These are phyloP conservation scores for Ilyonectria robusta DNA, from an alignment of 2,329 filamentous ascomycete genomes.

Conservation along the genomic window DNA sequence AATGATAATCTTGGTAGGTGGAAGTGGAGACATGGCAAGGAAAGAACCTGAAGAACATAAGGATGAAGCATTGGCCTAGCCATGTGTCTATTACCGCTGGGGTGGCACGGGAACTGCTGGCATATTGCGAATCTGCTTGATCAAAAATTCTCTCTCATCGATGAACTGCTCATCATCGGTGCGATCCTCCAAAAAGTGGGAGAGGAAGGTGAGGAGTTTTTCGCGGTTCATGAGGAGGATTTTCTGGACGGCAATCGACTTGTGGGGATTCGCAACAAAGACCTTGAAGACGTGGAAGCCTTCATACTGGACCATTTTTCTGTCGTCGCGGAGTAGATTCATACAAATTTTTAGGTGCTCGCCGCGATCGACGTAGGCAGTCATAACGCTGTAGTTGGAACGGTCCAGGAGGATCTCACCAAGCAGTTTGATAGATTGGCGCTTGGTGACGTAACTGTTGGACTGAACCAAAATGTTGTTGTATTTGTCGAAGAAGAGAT, in stretches of 20 bases:
- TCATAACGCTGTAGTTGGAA: slow-evolving; percentile 99
- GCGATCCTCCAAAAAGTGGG: slow-evolving; percentile 92
- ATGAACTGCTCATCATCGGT: slow-evolving; percentile 99
- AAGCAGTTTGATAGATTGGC: slow-evolving; percentile 96
- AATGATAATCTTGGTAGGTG: slow-evolving; percentile 1
- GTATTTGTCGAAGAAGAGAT: slow-evolving; percentile 92
- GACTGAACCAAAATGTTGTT: slow-evolving; percentile 91
- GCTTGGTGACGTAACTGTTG: slow-evolving; percentile 96
- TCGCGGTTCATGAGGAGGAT: slow-evolving; percentile 97
- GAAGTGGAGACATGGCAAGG: slow-evolving; percentile 2
- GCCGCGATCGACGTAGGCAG: slow-evolving; percentile 92
- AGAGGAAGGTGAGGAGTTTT: slow-evolving; percentile 88
- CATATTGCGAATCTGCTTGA: slow-evolving; percentile 89
- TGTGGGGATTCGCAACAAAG: slow-evolving; percentile 98
- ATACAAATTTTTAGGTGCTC: slow-evolving; percentile 99
- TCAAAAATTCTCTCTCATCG: slow-evolving; percentile 96
- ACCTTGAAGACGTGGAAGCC: slow-evolving; percentile 99
- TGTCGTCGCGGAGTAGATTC: slow-evolving; percentile 94
- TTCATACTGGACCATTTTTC: slow-evolving; percentile 99
- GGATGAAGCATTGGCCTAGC: not conserved
- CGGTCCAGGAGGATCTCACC: slow-evolving; percentile 95
- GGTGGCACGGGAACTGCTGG: slow-evolving; percentile 69
- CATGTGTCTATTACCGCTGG: slow-evolving; percentile 55
- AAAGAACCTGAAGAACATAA: slow-evolving; percentile 2
- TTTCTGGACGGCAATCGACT: slow-evolving; percentile 94